These are phyloP conservation scores for Salvia sclarea DNA, from an alignment of 305 asterid genomes.

Conservation along the genomic window DNA sequence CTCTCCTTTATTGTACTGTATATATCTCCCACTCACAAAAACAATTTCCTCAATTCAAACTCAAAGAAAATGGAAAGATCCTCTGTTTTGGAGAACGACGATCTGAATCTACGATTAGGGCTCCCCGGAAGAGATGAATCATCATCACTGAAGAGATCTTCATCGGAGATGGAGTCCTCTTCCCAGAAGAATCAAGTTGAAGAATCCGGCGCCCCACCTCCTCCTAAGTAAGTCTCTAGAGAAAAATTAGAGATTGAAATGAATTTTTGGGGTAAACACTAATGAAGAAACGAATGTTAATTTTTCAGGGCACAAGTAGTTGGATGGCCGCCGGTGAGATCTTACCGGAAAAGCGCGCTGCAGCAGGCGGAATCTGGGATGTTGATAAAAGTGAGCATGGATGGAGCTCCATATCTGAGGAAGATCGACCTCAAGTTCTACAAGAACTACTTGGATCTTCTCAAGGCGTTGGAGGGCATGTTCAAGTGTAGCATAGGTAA, in stretches of 20 bases:
- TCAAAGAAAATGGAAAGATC: constrained; percentile 45
- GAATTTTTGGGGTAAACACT: background rate
- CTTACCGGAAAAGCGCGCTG: constrained; percentile 42
- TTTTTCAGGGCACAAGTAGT: constrained; percentile 56
- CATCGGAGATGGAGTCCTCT: constrained; percentile 32
- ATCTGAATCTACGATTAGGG: constrained; percentile 52
- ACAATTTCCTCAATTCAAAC: too few species aligned
- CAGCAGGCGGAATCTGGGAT: constrained; percentile 41
- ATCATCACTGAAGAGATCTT: constrained; percentile 37
- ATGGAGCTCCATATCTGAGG: constrained; percentile 73
- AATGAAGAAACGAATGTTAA: background rate
- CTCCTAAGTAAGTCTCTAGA: constrained; percentile 45
- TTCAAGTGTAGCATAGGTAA: constrained; percentile 62
- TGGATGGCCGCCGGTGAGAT: constrained; percentile 70
- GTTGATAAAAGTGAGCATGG: constrained; percentile 81
- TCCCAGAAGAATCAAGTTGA: background rate
- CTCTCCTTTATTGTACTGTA: too few species aligned
- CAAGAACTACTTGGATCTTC: constrained; percentile 48
- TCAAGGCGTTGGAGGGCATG: constrained; percentile 60
- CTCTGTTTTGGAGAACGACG: constrained; percentile 31
- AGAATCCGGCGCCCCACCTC: constrained; percentile 31
- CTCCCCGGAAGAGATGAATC: constrained; percentile 47
- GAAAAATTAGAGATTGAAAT: background rate
- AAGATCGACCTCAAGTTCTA: constrained; percentile 60
- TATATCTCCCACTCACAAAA: too few species aligned